A percentile compares a stretch with the other conserved stretches of the same genome.
phyloP scores from a whole-genome alignment of 208 protist species.

The Trichomonas vaginalis region DNA sequence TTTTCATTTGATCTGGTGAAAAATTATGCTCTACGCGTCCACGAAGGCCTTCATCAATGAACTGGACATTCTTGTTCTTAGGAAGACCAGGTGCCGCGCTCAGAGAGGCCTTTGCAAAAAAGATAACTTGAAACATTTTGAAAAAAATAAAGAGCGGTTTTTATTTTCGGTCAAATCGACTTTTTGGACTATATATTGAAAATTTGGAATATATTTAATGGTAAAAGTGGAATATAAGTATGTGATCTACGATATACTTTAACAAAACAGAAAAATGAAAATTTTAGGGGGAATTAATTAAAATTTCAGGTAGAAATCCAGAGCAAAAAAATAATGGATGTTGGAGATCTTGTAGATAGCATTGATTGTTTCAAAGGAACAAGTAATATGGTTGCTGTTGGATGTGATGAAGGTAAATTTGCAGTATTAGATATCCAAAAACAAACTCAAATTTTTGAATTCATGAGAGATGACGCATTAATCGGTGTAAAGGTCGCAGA shows the following conservation, averaged over 20 bases:
- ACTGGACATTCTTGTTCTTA: not conserved
- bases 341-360: not conserved
- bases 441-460: not conserved
- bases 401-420: not conserved
- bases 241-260: no score
- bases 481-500: not conserved
- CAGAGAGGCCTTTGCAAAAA: not conserved
- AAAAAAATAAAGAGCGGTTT: not conserved
- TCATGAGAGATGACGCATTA: not conserved
- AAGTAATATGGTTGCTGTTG: not conserved
- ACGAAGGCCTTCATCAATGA: not conserved
- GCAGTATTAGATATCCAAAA: not conserved
- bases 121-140: not conserved
- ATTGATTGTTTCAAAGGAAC: not conserved
- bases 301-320: no score
- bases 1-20: not conserved
- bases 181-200: no score
- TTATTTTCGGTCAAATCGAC: not conserved
- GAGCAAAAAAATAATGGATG: not conserved
- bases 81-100: not conserved
- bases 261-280: no score
- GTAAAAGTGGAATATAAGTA: no score
- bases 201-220: no score
- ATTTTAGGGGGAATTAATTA: no score
- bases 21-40: not conserved